Conservation (phyloP, 2,329 filamentous ascomycete genomes). For the Botrytis tulipae region DNA sequence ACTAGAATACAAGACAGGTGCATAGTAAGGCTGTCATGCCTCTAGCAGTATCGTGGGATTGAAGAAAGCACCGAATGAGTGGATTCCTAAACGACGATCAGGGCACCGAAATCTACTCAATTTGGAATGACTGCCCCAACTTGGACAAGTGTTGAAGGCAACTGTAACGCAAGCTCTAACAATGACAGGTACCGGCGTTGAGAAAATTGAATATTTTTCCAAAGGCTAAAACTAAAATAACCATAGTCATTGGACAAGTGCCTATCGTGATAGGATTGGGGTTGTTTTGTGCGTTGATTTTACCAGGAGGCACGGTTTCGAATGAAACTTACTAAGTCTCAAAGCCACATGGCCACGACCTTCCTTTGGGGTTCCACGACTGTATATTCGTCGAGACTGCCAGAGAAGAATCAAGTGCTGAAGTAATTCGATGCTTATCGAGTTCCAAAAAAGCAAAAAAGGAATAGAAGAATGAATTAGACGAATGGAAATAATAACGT, state of each 20-base stretch:
- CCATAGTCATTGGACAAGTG: not conserved
- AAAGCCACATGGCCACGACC: not conserved
- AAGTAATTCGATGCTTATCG: conserved; percentile 8
- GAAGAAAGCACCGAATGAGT: not conserved
- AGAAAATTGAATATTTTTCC: not conserved
- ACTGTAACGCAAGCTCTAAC: conserved; percentile 22
- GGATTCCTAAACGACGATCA: conserved; percentile 24
- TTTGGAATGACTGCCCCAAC: conserved; percentile 17
- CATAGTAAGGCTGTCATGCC: conserved; percentile 1
- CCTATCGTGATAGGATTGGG: not conserved
- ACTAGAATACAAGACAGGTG: not conserved
- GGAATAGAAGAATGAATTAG: not conserved
- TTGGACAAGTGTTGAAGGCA: not conserved
- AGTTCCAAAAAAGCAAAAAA: not conserved
- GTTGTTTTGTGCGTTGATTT: conserved; percentile 4
- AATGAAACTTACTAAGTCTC: conserved; percentile 22
- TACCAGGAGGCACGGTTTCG: conserved; percentile 17
- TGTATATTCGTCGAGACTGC: not conserved
- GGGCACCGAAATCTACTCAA: conserved; percentile 17
- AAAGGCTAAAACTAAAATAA: conserved; percentile 3
- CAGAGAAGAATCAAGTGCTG: not conserved
- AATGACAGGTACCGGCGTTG: conserved; percentile 13
- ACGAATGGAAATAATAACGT: not conserved
- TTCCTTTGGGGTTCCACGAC: not conserved
- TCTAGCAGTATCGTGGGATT: conserved; percentile 8